These are phyloP conservation scores for Colletotrichum musicola DNA, from an alignment of 2,329 filamentous ascomycete genomes.

Conservation along the genomic window DNA sequence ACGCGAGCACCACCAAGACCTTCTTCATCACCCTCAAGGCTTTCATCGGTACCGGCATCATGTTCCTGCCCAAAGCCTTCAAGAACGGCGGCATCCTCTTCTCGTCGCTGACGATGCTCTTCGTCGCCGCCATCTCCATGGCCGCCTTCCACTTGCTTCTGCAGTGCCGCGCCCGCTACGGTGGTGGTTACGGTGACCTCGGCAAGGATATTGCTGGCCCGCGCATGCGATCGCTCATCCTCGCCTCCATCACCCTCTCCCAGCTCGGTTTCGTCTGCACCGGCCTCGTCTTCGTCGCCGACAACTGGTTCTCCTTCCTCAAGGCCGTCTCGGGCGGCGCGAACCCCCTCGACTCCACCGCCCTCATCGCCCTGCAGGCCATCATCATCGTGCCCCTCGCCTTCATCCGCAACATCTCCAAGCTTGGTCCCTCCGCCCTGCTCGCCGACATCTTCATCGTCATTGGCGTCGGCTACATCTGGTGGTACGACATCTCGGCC, in stretches of 20 bases:
- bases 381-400: conserved; percentile 74
- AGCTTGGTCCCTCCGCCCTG: conserved; percentile 76
- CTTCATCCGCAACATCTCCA: conserved; percentile 81
- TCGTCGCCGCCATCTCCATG: conserved; percentile 75
- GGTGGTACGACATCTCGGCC: conserved; percentile 74
- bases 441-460: conserved; percentile 80
- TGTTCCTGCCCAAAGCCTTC: conserved; percentile 85
- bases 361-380: conserved; percentile 76
- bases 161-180: conserved; percentile 72
- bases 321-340: conserved; percentile 68
- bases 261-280: conserved; percentile 85
- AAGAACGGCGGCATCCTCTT: conserved; percentile 83
- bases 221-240: conserved; percentile 73
- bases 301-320: conserved; percentile 78
- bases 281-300: conserved; percentile 81
- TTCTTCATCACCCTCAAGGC: conserved; percentile 85
- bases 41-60: conserved; percentile 84
- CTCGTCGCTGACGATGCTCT: conserved; percentile 75
- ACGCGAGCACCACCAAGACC: conserved; percentile 77
- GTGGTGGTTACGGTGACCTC: conserved; percentile 81
- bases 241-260: conserved; percentile 78
- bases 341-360: conserved; percentile 65
- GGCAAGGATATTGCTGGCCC: conserved; percentile 75
- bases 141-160: conserved; percentile 80
- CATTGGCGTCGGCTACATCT: conserved; percentile 79